These are phyloP conservation scores for Neoboletus magnificus DNA, from an alignment of 768 basidiomycete genomes.

Conservation along the genomic window DNA sequence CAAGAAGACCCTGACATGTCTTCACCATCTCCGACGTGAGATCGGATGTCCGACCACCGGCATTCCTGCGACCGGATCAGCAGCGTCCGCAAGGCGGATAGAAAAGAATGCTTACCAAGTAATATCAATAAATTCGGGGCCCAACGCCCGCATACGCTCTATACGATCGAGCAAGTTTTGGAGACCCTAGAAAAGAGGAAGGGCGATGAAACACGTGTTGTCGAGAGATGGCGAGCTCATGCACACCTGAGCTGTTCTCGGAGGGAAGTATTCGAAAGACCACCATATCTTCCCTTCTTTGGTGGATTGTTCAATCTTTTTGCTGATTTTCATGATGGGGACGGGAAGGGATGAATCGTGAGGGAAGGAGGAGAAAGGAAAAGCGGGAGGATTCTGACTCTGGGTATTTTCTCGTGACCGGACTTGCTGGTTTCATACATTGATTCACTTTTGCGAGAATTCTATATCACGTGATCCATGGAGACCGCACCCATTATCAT, in stretches of 20 bases:
- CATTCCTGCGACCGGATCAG: constrained; percentile 63
- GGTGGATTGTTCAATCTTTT: constrained; percentile 84
- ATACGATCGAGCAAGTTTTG: constrained; percentile 98
- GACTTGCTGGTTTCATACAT: constrained; percentile 5
- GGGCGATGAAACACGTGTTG: background rate
- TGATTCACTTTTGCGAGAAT: background rate
- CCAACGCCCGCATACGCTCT: constrained; percentile 93
- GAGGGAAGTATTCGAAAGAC: constrained; percentile 99
- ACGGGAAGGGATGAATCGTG: constrained; percentile 24
- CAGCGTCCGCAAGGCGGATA: background rate
- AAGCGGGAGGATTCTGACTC: background rate
- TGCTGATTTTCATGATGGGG: constrained; percentile 81
- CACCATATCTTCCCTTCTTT: constrained; percentile 91
- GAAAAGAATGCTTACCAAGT: constrained; percentile 62
- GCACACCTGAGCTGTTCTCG: constrained; percentile 85
- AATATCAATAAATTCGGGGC: constrained; percentile 98
- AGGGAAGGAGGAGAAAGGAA: constrained; percentile 8
- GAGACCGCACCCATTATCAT: too few relatives aligned
- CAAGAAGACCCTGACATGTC: constrained; percentile 89
- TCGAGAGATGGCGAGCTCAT: background rate
- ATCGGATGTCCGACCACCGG: constrained; percentile 93
- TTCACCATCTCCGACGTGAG: constrained; percentile 92
- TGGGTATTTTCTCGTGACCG: constrained; percentile 26
- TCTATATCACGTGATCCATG: constrained; percentile 20
- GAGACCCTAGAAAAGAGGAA: constrained; percentile 32